phyloP scores from a whole-genome alignment of 1,284 basidiomycete genomes.

The Schizophyllum amplum region DNA sequence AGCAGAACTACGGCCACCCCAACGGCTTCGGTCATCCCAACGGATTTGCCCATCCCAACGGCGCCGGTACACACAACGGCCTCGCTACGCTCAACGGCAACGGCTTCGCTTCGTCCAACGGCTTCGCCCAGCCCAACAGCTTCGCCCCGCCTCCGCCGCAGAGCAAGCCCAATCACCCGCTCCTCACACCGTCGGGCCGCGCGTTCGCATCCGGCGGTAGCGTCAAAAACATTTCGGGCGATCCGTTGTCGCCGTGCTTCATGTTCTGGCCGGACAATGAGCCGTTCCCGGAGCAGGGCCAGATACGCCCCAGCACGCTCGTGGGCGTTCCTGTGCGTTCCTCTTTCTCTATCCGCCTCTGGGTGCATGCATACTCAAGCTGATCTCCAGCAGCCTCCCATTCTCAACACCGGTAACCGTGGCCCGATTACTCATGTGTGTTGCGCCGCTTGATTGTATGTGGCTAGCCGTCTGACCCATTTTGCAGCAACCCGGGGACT shows the following conservation, averaged over 20 bases:
- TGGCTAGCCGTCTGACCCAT: slow-evolving; percentile 13
- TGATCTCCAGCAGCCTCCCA: slow-evolving; percentile 59
- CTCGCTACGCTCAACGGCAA: slow-evolving; percentile 8
- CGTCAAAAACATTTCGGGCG: slow-evolving; percentile 66
- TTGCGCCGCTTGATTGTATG: slow-evolving; percentile 4
- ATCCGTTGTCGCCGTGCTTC: slow-evolving; percentile 63
- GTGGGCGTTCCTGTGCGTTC: slow-evolving; percentile 45
- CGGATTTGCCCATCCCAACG: slow-evolving; percentile 1
- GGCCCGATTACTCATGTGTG: slow-evolving; percentile 64
- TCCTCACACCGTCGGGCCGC: slow-evolving; percentile 72
- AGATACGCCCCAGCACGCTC: slow-evolving; percentile 56
- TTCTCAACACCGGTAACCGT: slow-evolving; percentile 82
- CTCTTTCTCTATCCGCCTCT: not conserved
- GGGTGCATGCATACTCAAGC: not conserved
- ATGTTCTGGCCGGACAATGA: slow-evolving; percentile 87
- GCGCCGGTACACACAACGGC: slow-evolving; percentile 8
- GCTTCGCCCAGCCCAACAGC: slow-evolving; percentile 15
- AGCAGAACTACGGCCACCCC: slow-evolving; percentile 2
- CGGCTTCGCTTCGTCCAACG: slow-evolving; percentile 9
- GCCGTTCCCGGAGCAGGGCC: slow-evolving; percentile 64
- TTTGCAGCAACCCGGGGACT: slow-evolving; percentile 81
- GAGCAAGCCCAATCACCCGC: slow-evolving; percentile 33
- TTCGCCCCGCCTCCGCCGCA: slow-evolving; percentile 3
- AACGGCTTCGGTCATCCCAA: slow-evolving; percentile 6
- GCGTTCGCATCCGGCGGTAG: slow-evolving; percentile 64